phyloP scores from a whole-genome alignment of 495 filamentous ascomycete genomes.

The Hypoxylon lenormandii region DNA sequence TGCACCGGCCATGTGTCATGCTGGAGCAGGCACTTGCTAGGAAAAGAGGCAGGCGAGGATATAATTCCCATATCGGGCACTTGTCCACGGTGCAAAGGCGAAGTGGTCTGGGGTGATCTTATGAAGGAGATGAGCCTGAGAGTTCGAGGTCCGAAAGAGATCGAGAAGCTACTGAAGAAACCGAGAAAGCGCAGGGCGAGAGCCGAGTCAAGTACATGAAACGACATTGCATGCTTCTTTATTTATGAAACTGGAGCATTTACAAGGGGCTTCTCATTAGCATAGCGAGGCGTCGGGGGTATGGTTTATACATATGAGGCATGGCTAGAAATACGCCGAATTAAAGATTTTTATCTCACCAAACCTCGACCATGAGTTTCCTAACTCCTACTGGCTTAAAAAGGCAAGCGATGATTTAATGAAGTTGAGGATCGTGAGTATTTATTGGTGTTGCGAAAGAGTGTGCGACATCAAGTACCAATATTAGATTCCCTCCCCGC shows the following conservation, averaged over 20 bases:
- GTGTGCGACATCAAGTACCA: slow-evolving; percentile 23
- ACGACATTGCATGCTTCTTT: neutral
- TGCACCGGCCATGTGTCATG: slow-evolving; percentile 80
- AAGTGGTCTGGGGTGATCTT: slow-evolving; percentile 77
- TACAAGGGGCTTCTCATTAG: neutral
- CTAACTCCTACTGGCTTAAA: too few species aligned
- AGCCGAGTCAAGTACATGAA: slow-evolving; percentile 15
- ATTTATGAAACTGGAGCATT: neutral
- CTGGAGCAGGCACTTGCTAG: slow-evolving; percentile 74
- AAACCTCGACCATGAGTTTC: too few species aligned
- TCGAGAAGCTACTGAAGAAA: slow-evolving; percentile 72
- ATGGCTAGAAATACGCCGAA: neutral
- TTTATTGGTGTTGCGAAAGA: neutral
- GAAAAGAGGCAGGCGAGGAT: slow-evolving; percentile 54
- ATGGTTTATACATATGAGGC: neutral
- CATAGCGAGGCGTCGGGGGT: slow-evolving; percentile 24
- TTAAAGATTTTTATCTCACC: neutral
- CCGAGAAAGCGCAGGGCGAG: slow-evolving; percentile 53
- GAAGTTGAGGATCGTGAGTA: too few species aligned
- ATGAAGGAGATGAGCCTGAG: slow-evolving; percentile 84
- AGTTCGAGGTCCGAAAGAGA: slow-evolving; percentile 72
- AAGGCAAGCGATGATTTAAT: neutral
- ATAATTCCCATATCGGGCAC: slow-evolving; percentile 76
- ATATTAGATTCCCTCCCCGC: slow-evolving; percentile 32
- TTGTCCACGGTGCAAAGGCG: slow-evolving; percentile 76